Evolutionary conservation across 1,284 basidiomycete genomes (phyloP).

Genomic region (Cutaneotrichosporon curvatum): DNA sequence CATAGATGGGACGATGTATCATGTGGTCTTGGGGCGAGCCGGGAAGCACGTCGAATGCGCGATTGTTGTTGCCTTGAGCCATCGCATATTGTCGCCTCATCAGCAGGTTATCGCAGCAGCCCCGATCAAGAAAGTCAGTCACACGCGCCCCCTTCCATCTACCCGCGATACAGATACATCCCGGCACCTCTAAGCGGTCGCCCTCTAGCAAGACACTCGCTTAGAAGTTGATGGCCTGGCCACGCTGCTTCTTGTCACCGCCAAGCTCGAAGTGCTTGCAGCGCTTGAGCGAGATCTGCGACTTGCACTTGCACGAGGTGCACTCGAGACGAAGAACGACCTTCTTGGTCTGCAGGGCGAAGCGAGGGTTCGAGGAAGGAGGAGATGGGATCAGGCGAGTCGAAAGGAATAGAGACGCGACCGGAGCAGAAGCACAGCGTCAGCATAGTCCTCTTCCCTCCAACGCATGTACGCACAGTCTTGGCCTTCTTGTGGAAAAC

Average conservation of each 20-base stretch:
- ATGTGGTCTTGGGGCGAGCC: too few species aligned
- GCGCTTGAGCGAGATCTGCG: constrained; percentile 90
- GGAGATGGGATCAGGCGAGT: background rate
- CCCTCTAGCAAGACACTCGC: constrained; percentile 2
- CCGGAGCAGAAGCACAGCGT: background rate
- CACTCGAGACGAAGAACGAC: constrained; percentile 96
- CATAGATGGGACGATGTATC: background rate
- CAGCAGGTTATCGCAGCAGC: too few species aligned
- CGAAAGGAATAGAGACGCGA: background rate
- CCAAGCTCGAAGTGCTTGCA: constrained; percentile 99
- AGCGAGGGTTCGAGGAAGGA: background rate
- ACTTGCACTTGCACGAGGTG: constrained; percentile 98
- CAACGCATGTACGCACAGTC: constrained; percentile 31
- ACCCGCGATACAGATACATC: too few species aligned
- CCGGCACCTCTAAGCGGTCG: background rate
- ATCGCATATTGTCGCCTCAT: too few species aligned
- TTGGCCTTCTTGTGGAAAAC: constrained; percentile 82
- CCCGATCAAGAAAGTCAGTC: too few species aligned
- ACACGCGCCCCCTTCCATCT: too few species aligned
- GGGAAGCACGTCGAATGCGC: too few species aligned
- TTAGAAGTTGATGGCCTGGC: constrained; percentile 44
- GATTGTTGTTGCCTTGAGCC: too few species aligned
- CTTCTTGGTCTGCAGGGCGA: constrained; percentile 73
- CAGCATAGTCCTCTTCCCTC: background rate
- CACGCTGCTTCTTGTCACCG: constrained; percentile 99